Percentiles rank a stretch among this genome's conserved stretches.
Evolutionary conservation across 2,329 filamentous ascomycete species (phyloP).

Genomic region (Penicillium concentricum): DNA sequence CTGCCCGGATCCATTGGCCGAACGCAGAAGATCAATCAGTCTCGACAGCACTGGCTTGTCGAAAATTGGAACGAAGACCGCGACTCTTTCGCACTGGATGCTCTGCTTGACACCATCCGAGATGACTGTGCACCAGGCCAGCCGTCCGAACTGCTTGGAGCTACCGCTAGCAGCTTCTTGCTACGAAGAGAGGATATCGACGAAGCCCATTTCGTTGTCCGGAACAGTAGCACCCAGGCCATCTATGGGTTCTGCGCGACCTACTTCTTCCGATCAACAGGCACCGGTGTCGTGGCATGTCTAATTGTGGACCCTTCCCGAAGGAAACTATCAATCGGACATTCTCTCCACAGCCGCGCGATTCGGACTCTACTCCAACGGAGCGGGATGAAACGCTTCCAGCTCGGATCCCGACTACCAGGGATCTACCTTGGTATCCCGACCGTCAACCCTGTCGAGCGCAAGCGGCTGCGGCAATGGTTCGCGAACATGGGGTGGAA

Average conservation of each 20-base stretch:
- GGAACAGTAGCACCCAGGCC: conserved; percentile 87
- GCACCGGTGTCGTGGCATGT: conserved; percentile 74
- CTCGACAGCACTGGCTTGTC: conserved; percentile 92
- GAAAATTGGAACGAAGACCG: conserved; percentile 81
- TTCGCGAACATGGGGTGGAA: conserved; percentile 92
- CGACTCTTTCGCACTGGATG: conserved; percentile 70
- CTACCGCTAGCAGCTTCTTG: conserved; percentile 73
- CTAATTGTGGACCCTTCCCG: conserved; percentile 87
- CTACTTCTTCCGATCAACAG: conserved; percentile 70
- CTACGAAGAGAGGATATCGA: conserved; percentile 68
- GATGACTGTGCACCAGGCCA: conserved; percentile 62
- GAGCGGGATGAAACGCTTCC: conserved; percentile 72
- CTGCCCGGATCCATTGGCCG: conserved; percentile 75
- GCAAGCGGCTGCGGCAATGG: conserved; percentile 69
- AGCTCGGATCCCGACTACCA: conserved; percentile 77
- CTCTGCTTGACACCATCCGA: conserved; percentile 69
- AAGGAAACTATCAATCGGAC: conserved; percentile 84
- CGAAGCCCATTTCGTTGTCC: conserved; percentile 85
- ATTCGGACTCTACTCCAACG: conserved; percentile 72
- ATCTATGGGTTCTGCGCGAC: conserved; percentile 91
- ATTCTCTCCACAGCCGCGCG: conserved; percentile 82
- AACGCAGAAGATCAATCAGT: conserved; percentile 81
- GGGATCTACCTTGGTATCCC: conserved; percentile 87
- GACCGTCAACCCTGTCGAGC: conserved; percentile 59
- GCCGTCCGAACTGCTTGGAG: conserved; percentile 66